These are phyloP conservation scores for Yamadazyma membranifaciens DNA, from an alignment of 1,139 yeast species.

Conservation along the genomic window DNA sequence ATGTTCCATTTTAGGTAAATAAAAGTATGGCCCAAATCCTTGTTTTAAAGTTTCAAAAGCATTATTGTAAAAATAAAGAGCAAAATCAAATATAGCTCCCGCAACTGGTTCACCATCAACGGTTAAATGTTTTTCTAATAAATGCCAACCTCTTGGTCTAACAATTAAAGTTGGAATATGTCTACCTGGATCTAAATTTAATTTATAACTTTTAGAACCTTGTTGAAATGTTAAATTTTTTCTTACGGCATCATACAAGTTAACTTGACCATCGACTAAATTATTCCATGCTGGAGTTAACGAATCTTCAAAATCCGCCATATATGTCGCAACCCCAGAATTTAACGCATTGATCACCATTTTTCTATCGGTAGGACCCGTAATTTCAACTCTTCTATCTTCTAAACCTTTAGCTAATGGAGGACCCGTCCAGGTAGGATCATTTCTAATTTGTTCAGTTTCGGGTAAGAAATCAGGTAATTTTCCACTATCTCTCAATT, in stretches of 20 bases:
- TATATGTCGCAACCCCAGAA: slow-evolving; percentile 84
- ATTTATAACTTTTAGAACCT: slow-evolving; percentile 60
- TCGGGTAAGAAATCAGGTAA: slow-evolving; percentile 75
- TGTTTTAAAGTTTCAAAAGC: slow-evolving; percentile 58
- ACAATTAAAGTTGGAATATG: slow-evolving; percentile 75
- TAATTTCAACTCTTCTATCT: slow-evolving; percentile 80
- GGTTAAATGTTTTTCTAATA: slow-evolving; percentile 67
- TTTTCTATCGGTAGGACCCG: slow-evolving; percentile 89
- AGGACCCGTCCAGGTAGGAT: slow-evolving; percentile 78
- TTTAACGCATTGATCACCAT: slow-evolving; percentile 94
- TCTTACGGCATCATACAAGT: slow-evolving; percentile 84
- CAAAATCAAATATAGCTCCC: slow-evolving; percentile 77
- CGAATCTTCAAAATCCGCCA: slow-evolving; percentile 95
- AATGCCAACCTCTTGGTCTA: slow-evolving; percentile 88
- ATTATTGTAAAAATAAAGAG: slow-evolving; percentile 71
- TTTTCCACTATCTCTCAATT: slow-evolving; percentile 61
- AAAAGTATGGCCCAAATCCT: slow-evolving; percentile 76
- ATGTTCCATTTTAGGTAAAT: slow-evolving; percentile 79
- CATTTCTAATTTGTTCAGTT: slow-evolving; percentile 67
- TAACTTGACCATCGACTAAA: slow-evolving; percentile 85
- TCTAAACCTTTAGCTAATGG: slow-evolving; percentile 71
- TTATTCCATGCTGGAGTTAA: slow-evolving; percentile 95
- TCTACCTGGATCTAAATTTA: slow-evolving; percentile 52
- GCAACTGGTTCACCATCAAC: slow-evolving; percentile 76
- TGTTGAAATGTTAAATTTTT: slow-evolving; percentile 57